Base-by-base conservation (phyloP, 257 asterid species). In the Plantago major region DNA sequence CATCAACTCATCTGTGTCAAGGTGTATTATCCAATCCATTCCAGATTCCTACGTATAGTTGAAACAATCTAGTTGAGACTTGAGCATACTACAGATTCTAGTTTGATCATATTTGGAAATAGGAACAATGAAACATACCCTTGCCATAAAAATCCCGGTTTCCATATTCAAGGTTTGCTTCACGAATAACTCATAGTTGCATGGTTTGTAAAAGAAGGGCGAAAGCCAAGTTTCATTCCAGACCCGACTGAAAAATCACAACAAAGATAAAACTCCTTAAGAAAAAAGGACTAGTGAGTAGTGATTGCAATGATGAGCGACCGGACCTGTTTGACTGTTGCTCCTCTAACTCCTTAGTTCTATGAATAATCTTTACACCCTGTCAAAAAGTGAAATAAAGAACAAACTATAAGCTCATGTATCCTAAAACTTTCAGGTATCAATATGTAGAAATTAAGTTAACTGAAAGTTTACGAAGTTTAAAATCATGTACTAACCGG, bases 21-120 rank as follows among this genome's bases (percentile, higher is more conserved):
- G 55, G 59, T 81, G 90, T 55, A 80, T 57, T 43, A 80, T 83
- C 86, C 86, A 80, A 61, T 83, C 82, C 79, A 80, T 70, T 0
- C 82, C 84, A 67, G 79, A 73, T 68, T 79, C 84, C 84, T 79
- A 18, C 10, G 66, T 8, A 44, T 16, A 42, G 60, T n/a, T 18
- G 17, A 38, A 48, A 45, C 26, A 4, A 11, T 44, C 8, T 17
- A 22, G 13, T 60, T 53, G 38, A 47, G 10, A 22, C 9, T 60
- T 53, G 38, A 47, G 10, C 4, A 37, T 9, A 62, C 12, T 17
- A 19, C 26, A 51, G 9, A 12, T 8, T 10, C 9, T 45, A 65
- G 5, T 33, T 26, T 33, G 40, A 0, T 33, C 12, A 30, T 11
- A 9, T n/a, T 9, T 17, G 16, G 17, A 19, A 14, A 19, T 26